phyloP scores from a whole-genome alignment of 371 early-diverging fungal genomes.

The Blakeslea trispora region DNA sequence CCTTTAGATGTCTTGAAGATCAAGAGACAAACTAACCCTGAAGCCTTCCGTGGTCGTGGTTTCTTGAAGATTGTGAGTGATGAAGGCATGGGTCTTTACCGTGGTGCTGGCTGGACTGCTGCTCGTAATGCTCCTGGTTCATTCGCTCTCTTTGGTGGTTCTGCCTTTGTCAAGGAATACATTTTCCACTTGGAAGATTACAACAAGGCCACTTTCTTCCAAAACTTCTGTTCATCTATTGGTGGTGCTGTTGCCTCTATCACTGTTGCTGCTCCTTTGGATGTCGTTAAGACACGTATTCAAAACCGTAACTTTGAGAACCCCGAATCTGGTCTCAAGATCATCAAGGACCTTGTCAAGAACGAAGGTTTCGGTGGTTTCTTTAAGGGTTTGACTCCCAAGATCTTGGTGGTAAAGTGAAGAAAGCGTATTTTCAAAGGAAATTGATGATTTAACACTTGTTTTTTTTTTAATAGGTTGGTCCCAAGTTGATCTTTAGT shows the following conservation, averaged over 20 bases:
- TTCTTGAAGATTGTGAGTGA: conserved; percentile 80
- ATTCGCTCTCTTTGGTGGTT: conserved; percentile 95
- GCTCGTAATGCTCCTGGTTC: conserved; percentile 98
- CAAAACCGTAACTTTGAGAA: conserved; percentile 90
- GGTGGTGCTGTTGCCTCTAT: conserved; percentile 96
- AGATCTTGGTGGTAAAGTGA: conserved; percentile 84
- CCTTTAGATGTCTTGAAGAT: conserved; percentile 97
- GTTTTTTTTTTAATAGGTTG: conserved; percentile 57
- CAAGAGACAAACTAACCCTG: conserved; percentile 95
- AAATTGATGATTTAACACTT: no score
- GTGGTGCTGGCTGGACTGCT: conserved; percentile 98
- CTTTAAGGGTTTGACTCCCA: conserved; percentile 98
- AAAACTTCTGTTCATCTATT: conserved; percentile 95
- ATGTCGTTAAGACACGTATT: conserved; percentile 98
- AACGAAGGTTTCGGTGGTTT: conserved; percentile 93
- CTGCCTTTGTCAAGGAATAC: conserved; percentile 94
- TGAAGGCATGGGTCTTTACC: conserved; percentile 93
- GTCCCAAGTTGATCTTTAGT: conserved; percentile 96
- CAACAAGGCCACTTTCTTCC: conserved; percentile 94
- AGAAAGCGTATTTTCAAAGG: no score
- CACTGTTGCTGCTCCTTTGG: conserved; percentile 94
- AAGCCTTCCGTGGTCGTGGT: conserved; percentile 84
- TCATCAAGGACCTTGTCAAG: conserved; percentile 84
- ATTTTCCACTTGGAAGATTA: conserved; percentile 86
- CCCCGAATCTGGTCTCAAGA: conserved; percentile 85